Evolutionary conservation across 495 filamentous ascomycete genomes (phyloP), one percentile per base, ranked within the genome.

Genomic region (Penicillium psychrofluorescens): DNA sequence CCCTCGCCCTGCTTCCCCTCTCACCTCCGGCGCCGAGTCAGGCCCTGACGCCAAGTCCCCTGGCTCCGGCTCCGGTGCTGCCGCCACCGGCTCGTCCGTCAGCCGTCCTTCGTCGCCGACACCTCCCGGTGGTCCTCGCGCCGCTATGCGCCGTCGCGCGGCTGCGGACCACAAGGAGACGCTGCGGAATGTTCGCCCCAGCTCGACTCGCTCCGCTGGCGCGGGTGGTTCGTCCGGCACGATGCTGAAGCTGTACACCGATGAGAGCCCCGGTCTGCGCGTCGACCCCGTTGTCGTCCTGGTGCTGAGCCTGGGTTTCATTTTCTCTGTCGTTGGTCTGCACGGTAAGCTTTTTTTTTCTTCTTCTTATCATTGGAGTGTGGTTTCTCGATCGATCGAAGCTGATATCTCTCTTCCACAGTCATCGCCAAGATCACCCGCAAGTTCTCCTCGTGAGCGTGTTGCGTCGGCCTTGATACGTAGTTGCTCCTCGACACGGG

Each of bases 211-310:
- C 49, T 82, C 91, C 29, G 92, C 92, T 11, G 92, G 94, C 49
- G 92, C 94, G 8, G 92, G 92, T 47, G 92, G 92, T 45, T 95
- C 90, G 53, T 92, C 84, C 63, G 92, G 88, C 64, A 98, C 92
- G 36, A 98, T 98, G 92, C 79, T 98, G 66, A 88, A 91, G 67
- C 85, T 98, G n/a, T 98, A 98, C 78, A 98, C 92, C 33, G 92
- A 98, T 60, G 92, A 98, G 76, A 88, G 83, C 50, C 91, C 94
- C 45, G 92, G 92, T 47, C 70, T 98, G 50, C 91, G 95, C 66
- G 92, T 98, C 45, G 92, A 98, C 62, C 92, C 92, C 13, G 90
- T 98, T 32, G 89, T 98, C 40, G 92, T 98, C 36, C 74, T 98
- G 59, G 90, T 95, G 48, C 77, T 98, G 51, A 90, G 84, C 50